A percentile compares a stretch with the other conserved stretches of the same genome.
phyloP scores from a whole-genome alignment of 2,329 filamentous ascomycete genomes.

The Fusarium tricinctum region DNA sequence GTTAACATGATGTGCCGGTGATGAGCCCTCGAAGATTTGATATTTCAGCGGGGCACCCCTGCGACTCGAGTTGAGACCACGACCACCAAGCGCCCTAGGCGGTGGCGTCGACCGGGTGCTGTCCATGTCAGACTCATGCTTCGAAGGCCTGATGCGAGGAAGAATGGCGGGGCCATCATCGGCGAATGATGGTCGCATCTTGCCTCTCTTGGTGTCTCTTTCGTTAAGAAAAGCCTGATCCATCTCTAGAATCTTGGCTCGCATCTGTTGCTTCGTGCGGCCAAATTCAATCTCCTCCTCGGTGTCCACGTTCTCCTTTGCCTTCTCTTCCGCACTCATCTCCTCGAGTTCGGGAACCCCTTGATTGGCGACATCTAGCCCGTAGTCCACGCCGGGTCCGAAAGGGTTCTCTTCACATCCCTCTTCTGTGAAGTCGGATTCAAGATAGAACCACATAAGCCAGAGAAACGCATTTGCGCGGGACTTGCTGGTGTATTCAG shows the following conservation, averaged over 20 bases:
- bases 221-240: constrained; percentile 78
- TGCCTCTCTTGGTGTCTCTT: constrained; percentile 70
- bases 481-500: constrained; percentile 83
- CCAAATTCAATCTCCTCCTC: constrained; percentile 78
- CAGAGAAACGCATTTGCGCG: constrained; percentile 92
- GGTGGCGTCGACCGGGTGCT: constrained; percentile 62
- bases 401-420: constrained; percentile 93
- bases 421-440: constrained; percentile 92
- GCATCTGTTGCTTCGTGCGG: constrained; percentile 78
- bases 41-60: constrained; percentile 68
- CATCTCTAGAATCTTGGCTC: constrained; percentile 80
- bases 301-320: constrained; percentile 80
- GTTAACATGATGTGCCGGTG: constrained; percentile 67
- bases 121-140: constrained; percentile 67
- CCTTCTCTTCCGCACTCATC: constrained; percentile 75
- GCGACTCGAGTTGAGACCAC: constrained; percentile 51
- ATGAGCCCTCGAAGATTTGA: constrained; percentile 72
- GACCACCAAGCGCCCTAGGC: constrained; percentile 52
- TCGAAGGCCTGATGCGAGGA: constrained; percentile 73
- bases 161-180: constrained; percentile 71
- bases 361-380: constrained; percentile 74
- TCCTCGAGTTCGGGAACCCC: constrained; percentile 76
- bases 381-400: constrained; percentile 77
- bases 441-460: constrained; percentile 99
- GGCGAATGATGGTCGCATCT: constrained; percentile 56